Conservation (phyloP, 140 eudicot species). For the Cichorium intybus region DNA sequence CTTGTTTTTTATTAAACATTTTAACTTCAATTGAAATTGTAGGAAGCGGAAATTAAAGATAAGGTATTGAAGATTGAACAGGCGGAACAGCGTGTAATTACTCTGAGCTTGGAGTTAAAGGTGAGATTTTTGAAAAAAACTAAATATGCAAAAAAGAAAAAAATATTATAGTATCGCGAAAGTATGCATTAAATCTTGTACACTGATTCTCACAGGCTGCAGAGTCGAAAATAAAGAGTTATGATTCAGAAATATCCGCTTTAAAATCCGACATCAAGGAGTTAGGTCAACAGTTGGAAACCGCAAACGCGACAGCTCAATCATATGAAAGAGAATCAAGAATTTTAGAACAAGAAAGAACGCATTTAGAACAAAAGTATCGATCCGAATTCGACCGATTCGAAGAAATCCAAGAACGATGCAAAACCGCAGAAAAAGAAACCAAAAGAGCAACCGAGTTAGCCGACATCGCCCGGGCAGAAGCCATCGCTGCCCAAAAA, state of each 20-base stretch:
- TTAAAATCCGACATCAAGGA: conserved; percentile 64
- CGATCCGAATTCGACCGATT: conserved; percentile 70
- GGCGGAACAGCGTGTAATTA: conserved; percentile 85
- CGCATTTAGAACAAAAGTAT: conserved; percentile 74
- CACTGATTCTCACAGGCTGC: conserved; percentile 66
- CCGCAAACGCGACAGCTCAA: conserved; percentile 62
- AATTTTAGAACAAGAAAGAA: conserved; percentile 68
- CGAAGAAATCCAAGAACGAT: conserved; percentile 79
- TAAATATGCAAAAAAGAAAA: not conserved
- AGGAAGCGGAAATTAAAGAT: conserved; percentile 81
- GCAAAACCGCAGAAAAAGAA: conserved; percentile 75
- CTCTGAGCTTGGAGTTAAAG: conserved; percentile 86
- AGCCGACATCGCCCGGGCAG: conserved; percentile 87
- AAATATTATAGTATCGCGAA: too few relatives aligned
- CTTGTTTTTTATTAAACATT: not conserved
- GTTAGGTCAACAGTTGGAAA: conserved; percentile 58
- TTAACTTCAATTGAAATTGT: conserved; percentile 20
- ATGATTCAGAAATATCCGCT: conserved; percentile 51
- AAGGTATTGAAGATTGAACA: conserved; percentile 71
- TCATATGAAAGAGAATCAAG: conserved; percentile 73
- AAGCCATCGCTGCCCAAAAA: conserved; percentile 83
- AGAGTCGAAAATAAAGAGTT: conserved; percentile 72
- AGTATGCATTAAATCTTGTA: conserved; percentile 8
- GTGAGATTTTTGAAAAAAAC: conserved; percentile 33
- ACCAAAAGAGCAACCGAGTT: conserved; percentile 85